These are phyloP conservation scores for Gaillardinia entomophila DNA, from an alignment of 805 yeast genomes.

Conservation along the genomic window DNA sequence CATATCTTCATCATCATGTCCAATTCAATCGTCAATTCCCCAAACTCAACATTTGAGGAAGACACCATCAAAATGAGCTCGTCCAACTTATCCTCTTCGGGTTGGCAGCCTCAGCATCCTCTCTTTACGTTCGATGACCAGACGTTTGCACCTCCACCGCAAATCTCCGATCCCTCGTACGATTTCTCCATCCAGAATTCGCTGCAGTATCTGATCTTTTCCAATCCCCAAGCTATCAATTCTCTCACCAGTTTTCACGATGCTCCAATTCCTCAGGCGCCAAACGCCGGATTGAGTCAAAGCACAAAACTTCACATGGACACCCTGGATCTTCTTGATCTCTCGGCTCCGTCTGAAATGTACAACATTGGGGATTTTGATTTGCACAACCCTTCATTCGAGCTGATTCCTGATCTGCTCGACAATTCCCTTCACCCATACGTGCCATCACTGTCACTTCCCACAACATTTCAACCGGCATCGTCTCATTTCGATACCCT, in stretches of 20 bases:
- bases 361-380: conserved; percentile 20
- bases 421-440: conserved; percentile 4
- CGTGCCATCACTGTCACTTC: neutral
- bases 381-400: conserved; percentile 19
- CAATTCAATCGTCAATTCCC: conserved; percentile 7
- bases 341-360: conserved; percentile 11
- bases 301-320: conserved; percentile 10
- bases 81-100: conserved; percentile 6
- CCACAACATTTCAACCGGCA: neutral
- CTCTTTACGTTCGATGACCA: neutral
- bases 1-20: too few species aligned
- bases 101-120: neutral
- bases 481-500: neutral
- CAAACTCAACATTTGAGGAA: conserved; percentile 15
- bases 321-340: conserved; percentile 3
- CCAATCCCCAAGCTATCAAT: conserved; percentile 11
- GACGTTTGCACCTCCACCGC: neutral
- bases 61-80: conserved; percentile 15
- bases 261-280: conserved; percentile 3
- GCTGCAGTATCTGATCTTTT: conserved; percentile 2
- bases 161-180: neutral
- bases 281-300: conserved; percentile 9
- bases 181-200: neutral
- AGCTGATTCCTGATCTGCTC: conserved; percentile 20
- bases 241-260: conserved; percentile 8